These are phyloP conservation scores for Trichoderma arundinaceum DNA, from an alignment of 2,329 filamentous ascomycete genomes.

Conservation along the genomic window DNA sequence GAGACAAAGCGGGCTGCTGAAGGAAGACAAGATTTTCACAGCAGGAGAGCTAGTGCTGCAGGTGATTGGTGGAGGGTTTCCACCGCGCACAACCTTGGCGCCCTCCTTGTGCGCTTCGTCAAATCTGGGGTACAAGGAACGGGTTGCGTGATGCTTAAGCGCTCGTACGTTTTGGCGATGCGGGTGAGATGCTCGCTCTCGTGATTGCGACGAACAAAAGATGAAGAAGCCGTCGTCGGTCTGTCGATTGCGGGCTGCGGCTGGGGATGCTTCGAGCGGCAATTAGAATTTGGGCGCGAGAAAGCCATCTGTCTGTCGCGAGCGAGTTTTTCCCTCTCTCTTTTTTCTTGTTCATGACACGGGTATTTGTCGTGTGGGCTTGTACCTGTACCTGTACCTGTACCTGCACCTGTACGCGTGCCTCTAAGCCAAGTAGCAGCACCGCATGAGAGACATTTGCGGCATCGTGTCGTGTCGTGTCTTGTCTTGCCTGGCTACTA, in stretches of 20 bases:
- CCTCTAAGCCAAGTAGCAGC: no score
- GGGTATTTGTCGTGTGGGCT: neutral
- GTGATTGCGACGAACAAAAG: neutral
- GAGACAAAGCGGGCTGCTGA: neutral
- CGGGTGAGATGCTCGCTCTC: neutral
- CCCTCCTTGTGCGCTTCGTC: neutral
- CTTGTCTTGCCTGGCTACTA: no score
- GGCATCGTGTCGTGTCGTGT: neutral
- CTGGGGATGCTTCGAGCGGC: no score
- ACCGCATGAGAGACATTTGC: no score
- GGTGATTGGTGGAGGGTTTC: slow-evolving; percentile 21
- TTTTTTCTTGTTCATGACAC: neutral
- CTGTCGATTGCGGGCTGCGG: no score
- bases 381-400: neutral
- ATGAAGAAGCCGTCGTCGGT: neutral
- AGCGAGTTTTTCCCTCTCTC: no score
- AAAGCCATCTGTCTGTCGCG: no score
- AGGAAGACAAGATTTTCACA: neutral
- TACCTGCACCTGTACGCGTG: neutral
- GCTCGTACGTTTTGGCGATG: slow-evolving; percentile 10
- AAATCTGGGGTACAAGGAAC: slow-evolving; percentile 20
- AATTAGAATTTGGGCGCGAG: no score
- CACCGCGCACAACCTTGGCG: slow-evolving; percentile 4
- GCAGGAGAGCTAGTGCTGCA: neutral
- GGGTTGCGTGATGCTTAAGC: slow-evolving; percentile 6